phyloP scores from a whole-genome alignment of 208 protist genomes.

The Crithidia fasciculata region DNA sequence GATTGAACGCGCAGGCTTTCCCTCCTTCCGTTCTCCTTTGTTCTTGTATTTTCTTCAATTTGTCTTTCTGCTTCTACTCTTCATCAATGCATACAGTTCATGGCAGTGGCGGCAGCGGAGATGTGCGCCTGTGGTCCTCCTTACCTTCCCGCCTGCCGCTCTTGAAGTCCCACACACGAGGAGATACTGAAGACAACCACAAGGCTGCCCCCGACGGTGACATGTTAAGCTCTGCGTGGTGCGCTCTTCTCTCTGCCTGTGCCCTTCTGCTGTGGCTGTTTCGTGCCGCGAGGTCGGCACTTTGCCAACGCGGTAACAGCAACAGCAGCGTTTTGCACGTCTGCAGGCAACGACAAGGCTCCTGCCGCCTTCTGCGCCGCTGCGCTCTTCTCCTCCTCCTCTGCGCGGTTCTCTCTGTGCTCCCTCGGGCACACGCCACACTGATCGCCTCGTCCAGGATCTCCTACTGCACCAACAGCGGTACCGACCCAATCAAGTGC shows the following conservation, averaged over 20 bases:
- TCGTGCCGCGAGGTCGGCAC: too few relatives aligned
- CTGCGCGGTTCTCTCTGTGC: background rate
- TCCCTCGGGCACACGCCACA: slow-evolving; percentile 20
- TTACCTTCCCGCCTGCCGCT: too few relatives aligned
- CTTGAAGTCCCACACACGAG: too few relatives aligned
- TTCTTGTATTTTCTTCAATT: slow-evolving; percentile 1
- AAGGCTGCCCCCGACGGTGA: too few relatives aligned
- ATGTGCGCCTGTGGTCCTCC: too few relatives aligned
- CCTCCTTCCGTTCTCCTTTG: slow-evolving; percentile 9
- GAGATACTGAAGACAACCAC: too few relatives aligned
- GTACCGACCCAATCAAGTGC: slow-evolving; percentile 56
- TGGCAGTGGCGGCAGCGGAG: too few relatives aligned
- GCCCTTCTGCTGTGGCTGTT: too few relatives aligned
- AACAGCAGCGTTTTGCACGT: too few relatives aligned
- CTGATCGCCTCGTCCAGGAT: slow-evolving; percentile 74
- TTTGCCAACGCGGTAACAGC: too few relatives aligned
- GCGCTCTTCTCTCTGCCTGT: too few relatives aligned
- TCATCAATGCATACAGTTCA: background rate
- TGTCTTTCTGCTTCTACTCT: background rate
- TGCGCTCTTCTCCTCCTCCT: slow-evolving; percentile 1
- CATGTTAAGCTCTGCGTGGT: too few relatives aligned
- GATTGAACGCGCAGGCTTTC: background rate
- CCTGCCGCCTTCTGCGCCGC: background rate
- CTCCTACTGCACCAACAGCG: slow-evolving; percentile 67
- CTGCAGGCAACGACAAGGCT: background rate